These are phyloP conservation scores for Gynostemma pentaphyllum DNA, from an alignment of 306 rosid genomes.

Conservation along the genomic window DNA sequence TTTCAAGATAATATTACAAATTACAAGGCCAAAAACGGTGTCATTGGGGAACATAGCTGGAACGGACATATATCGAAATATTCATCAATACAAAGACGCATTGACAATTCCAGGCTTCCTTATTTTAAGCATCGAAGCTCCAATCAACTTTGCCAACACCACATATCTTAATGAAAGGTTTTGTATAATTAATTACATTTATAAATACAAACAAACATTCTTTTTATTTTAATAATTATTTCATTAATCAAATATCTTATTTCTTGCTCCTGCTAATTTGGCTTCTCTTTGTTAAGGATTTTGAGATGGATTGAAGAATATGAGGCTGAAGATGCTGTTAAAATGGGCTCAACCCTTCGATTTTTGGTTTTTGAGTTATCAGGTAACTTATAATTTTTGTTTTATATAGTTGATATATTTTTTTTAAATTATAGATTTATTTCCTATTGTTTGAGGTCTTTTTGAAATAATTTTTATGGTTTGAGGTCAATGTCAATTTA, in stretches of 20 bases:
- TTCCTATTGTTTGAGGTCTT: no score
- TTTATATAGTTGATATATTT: no score
- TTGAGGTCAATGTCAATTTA: no score
- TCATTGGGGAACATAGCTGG: conserved; percentile 77
- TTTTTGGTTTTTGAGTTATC: conserved; percentile 65
- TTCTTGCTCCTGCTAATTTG: neutral
- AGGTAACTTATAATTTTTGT: no score
- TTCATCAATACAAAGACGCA: conserved; percentile 76
- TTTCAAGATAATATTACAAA: conserved; percentile 68
- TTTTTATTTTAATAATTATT: neutral
- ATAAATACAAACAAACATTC: no score
- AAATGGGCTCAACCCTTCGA: conserved; percentile 32
- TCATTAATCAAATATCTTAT: neutral
- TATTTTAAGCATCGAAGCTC: conserved; percentile 80
- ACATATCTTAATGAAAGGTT: conserved; percentile 85
- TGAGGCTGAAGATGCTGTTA: conserved; percentile 35
- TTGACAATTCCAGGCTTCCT: conserved; percentile 59
- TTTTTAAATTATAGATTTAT: no score
- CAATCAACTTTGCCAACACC: conserved; percentile 81
- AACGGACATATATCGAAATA: conserved; percentile 59
- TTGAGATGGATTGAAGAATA: conserved; percentile 77
- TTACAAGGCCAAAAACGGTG: conserved; percentile 80
- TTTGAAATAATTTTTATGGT: no score
- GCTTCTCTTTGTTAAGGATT: conserved; percentile 32
- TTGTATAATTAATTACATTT: no score